Conservation (phyloP, 2,329 filamentous ascomycete genomes). For the Pseudonectria foliicola region DNA sequence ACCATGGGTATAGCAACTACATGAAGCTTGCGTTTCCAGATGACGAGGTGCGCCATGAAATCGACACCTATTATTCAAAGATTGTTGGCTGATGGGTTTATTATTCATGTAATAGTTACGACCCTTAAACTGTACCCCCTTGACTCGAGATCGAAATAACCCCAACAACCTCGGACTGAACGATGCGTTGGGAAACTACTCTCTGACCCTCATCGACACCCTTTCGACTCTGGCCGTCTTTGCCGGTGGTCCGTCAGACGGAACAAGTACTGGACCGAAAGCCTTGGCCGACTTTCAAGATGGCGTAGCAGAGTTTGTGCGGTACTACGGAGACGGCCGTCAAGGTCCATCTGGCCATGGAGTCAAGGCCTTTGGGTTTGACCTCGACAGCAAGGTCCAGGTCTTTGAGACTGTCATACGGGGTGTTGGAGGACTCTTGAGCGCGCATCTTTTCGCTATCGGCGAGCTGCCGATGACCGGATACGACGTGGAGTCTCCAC, state of each 20-base stretch:
- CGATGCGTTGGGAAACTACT: conserved; percentile 95
- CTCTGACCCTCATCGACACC: conserved; percentile 89
- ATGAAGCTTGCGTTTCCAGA: conserved; percentile 91
- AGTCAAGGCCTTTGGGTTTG: conserved; percentile 70
- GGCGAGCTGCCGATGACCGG: conserved; percentile 82
- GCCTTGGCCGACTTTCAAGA: conserved; percentile 71
- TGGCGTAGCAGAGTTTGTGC: conserved; percentile 67
- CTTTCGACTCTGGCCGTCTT: conserved; percentile 90
- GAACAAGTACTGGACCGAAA: conserved; percentile 29
- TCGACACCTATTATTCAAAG: not conserved
- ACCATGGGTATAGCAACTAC: conserved; percentile 94
- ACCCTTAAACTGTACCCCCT: conserved; percentile 74
- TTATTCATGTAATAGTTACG: conserved; percentile 50
- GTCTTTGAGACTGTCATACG: conserved; percentile 97
- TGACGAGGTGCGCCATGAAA: conserved; percentile 57
- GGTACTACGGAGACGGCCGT: conserved; percentile 80
- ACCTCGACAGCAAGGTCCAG: conserved; percentile 96
- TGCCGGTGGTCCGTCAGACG: conserved; percentile 58
- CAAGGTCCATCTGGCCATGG: conserved; percentile 62
- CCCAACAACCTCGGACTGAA: conserved; percentile 80
- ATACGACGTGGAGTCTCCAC: conserved; percentile 50
- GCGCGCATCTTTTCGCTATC: conserved; percentile 86
- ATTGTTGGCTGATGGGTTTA: conserved; percentile 12
- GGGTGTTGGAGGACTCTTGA: conserved; percentile 82
- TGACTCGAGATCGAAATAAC: conserved; percentile 76